Evolutionary conservation across 2,329 filamentous ascomycete genomes (phyloP).

Genomic region (Blastomyces gilchristii): DNA sequence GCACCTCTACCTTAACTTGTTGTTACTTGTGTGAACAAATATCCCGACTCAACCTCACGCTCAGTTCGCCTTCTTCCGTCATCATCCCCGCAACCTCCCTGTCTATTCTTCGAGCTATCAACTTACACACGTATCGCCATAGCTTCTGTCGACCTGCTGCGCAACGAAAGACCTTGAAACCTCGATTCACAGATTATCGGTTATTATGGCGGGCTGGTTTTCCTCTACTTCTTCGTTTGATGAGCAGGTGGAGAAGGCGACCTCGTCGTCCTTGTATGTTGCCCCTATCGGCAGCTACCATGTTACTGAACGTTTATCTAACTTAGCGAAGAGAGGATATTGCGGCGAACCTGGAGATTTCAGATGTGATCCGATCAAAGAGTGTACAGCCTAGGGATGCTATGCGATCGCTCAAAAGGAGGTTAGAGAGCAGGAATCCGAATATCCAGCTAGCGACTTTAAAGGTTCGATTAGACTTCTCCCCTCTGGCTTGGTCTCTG

Average conservation of each 20-base stretch:
- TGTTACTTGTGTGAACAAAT: neutral
- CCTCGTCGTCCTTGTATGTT: slow-evolving; percentile 78
- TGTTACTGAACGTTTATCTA: slow-evolving; percentile 7
- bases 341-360: slow-evolving; percentile 93
- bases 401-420: slow-evolving; percentile 88
- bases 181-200: slow-evolving; percentile 17
- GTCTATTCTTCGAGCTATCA: neutral
- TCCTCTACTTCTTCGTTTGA: slow-evolving; percentile 86
- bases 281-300: slow-evolving; percentile 9
- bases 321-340: slow-evolving; percentile 67
- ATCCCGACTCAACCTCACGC: neutral
- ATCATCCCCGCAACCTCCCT: neutral
- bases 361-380: slow-evolving; percentile 93
- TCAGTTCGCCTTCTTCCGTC: neutral
- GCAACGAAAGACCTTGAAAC: neutral
- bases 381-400: slow-evolving; percentile 95
- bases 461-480: slow-evolving; percentile 48
- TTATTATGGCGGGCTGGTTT: slow-evolving; percentile 93
- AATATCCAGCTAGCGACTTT: slow-evolving; percentile 93
- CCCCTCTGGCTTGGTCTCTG: neutral
- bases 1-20: neutral
- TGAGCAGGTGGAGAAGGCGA: slow-evolving; percentile 93
- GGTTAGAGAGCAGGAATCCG: slow-evolving; percentile 94
- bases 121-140: neutral
- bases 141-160: neutral